Base-by-base conservation (phyloP, 2,329 filamentous ascomycete species). In the Neocatenulostroma microsporum region DNA sequence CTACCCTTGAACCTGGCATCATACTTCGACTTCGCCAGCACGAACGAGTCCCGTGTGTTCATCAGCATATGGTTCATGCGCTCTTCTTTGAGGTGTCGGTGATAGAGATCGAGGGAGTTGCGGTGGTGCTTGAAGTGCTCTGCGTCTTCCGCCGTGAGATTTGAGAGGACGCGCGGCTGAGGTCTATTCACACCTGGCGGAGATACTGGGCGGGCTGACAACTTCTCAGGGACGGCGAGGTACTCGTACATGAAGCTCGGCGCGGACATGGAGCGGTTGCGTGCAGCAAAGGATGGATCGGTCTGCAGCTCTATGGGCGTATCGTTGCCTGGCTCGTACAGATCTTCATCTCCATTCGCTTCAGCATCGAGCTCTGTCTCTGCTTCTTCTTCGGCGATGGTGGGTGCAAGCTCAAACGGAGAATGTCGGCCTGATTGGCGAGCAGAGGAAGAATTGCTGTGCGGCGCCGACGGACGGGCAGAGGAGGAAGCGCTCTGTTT, bases 61-160 rank as follows among this genome's bases (percentile, higher is more conserved):
- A 49, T 34, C 7, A 57, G 45, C 9, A 42, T 35, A n/a, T 37
- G 38, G 23, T 47, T 54, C 21, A 42, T 36, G 13, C 45, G 34
- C 2, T 36, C 34, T 11, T 53, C 40, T 10, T 50, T 45, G 13
- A 44, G 37, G n/a, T 35, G 7, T 5, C 37, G 42, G n/a, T 26
- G 27, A 33, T 34, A 37, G 5, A 42, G 11, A 15, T 57, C 54
- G 10, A 58, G 42, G 5, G 53, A 56, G 40, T 58, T 50, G 30
- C 55, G 48, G 34, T 57, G 54, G 2, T 36, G 32, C 19, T 39
- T 29, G 37, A 52, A 49, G 11, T 39, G 39, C n/a, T n/a, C n/a
- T 17, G 44, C 26, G n/a, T 55, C 47, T 34, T 50, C 44, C 2
- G 30, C 36, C n/a, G 39, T 38, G 3, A 51, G 36, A 21, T 49